phyloP scores from a whole-genome alignment of 805 yeast genomes.

The Naumovozyma castellii region DNA sequence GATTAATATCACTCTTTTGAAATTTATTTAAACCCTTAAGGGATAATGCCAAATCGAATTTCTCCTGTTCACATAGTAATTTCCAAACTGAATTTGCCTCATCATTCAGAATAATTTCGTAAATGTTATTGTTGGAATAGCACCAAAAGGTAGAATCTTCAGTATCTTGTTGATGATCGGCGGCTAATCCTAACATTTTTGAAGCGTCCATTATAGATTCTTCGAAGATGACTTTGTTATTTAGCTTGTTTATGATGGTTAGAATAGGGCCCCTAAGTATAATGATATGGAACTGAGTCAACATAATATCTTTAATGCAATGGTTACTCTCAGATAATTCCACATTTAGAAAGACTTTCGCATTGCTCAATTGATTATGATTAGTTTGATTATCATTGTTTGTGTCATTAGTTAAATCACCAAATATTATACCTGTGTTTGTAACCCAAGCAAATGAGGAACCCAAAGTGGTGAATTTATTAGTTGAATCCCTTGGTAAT shows the following conservation, averaged over 20 bases:
- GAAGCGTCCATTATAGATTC: constrained; percentile 31
- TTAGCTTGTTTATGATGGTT: constrained; percentile 42
- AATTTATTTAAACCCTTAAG: constrained; percentile 29
- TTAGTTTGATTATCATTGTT: too few species aligned
- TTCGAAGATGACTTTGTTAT: constrained; percentile 37
- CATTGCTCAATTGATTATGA: constrained; percentile 20
- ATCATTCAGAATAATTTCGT: constrained; percentile 59
- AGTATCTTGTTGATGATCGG: constrained; percentile 39
- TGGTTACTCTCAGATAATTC: constrained; percentile 32
- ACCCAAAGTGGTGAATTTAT: constrained; percentile 24
- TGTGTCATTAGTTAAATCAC: constrained; percentile 18
- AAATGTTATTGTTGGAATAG: constrained; percentile 48
- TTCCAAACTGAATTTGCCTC: constrained; percentile 75
- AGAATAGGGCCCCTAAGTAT: constrained; percentile 37
- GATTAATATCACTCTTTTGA: constrained; percentile 41
- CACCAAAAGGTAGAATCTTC: constrained; percentile 56
- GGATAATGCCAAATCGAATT: constrained; percentile 58
- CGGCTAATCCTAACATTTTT: constrained; percentile 37
- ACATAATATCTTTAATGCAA: constrained; percentile 32
- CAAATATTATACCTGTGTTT: constrained; percentile 39
- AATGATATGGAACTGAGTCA: constrained; percentile 49
- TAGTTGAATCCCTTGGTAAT: constrained; percentile 26
- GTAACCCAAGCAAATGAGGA: constrained; percentile 40
- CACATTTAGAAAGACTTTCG: constrained; percentile 33
- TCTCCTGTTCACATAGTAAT: constrained; percentile 38